Evolutionary conservation across 805 yeast genomes (phyloP), one percentile per base, ranked within the genome.

Genomic region (Diddensiella santjacobensis): DNA sequence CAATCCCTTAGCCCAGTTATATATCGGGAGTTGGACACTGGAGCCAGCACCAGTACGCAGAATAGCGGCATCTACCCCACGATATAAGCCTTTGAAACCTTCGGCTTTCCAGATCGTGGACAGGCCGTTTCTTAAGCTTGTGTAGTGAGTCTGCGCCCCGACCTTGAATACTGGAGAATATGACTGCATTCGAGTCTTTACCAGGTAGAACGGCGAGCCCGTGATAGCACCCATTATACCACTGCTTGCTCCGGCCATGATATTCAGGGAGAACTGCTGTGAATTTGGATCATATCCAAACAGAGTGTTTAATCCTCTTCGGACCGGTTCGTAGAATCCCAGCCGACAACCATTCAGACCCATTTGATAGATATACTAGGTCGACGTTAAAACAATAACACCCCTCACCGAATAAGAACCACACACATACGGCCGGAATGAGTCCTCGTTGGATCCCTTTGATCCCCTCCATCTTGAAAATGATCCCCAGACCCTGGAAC

Each of bases 141-240:
- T 78, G 68, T 93, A 93, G 67, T 85, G 86, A 0, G 98, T 88
- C 67, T 93, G 99, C 61, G 89, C 91, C 44, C 99, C 99, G 42
- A 90, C 81, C 40, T 80, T 73, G 51, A 83, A 71, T 10, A 60
- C 67, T 8, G 74, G 75, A 15, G 96, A 84, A 67, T 80, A 93
- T 1, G 97, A 85, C 71, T 93, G 99, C 95, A 93, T 87, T 72
- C 99, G 78, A 1, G 97, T 95, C 71, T 93, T 93, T 57, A 93
- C 81, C 57, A 93, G 76, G 64, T 87, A 93, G 62, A 93, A 78
- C 8, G 99, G 99, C 2, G 96, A 87, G 3, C 97, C 96, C 33
- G 86, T 59, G 23, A 84, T 69, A 15, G 96, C 96, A 50, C 98
- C 99, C 39, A 88, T 81, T 19, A 84, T 77, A 49, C 99, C 99